Evolutionary conservation across 1,284 basidiomycete genomes (phyloP).

Genomic region (Rhodotorula mucilaginosa): DNA sequence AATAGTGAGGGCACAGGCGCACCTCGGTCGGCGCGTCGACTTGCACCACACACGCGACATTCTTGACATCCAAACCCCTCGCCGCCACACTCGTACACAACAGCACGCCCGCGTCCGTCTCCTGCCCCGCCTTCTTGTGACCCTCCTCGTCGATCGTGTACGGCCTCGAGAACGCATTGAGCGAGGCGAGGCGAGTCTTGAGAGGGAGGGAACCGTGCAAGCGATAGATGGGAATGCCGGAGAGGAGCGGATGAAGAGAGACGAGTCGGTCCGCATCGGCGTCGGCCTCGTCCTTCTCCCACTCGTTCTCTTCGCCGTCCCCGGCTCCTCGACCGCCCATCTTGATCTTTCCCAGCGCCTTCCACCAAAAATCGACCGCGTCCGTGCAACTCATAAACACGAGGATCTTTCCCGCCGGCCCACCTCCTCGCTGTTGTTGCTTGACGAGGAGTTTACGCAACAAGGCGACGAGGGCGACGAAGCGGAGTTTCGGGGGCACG

Average conservation of each 20-base stretch:
- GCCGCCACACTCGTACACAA: slow-evolving; percentile 96
- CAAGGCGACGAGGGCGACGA: slow-evolving; percentile 86
- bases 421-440: slow-evolving; percentile 40
- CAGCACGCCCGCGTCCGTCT: slow-evolving; percentile 59
- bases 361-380: slow-evolving; percentile 96
- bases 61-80: slow-evolving; percentile 92
- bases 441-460: slow-evolving; percentile 65
- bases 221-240: slow-evolving; percentile 78
- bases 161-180: slow-evolving; percentile 68
- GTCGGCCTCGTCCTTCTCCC: slow-evolving; percentile 49
- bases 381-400: slow-evolving; percentile 97
- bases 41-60: slow-evolving; percentile 91
- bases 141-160: slow-evolving; percentile 41
- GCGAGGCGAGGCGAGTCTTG: slow-evolving; percentile 72
- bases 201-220: slow-evolving; percentile 90
- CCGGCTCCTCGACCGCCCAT: slow-evolving; percentile 58
- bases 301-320: slow-evolving; percentile 42
- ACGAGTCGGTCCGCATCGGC: slow-evolving; percentile 56
- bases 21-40: slow-evolving; percentile 92
- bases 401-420: slow-evolving; percentile 60
- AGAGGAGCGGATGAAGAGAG: slow-evolving; percentile 67
- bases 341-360: slow-evolving; percentile 69
- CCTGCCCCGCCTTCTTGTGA: slow-evolving; percentile 43
- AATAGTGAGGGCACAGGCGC: too few relatives aligned
- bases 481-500: slow-evolving; percentile 86